These are phyloP conservation scores for Mrakia blollopis DNA, from an alignment of 768 basidiomycete genomes.

Conservation along the genomic window DNA sequence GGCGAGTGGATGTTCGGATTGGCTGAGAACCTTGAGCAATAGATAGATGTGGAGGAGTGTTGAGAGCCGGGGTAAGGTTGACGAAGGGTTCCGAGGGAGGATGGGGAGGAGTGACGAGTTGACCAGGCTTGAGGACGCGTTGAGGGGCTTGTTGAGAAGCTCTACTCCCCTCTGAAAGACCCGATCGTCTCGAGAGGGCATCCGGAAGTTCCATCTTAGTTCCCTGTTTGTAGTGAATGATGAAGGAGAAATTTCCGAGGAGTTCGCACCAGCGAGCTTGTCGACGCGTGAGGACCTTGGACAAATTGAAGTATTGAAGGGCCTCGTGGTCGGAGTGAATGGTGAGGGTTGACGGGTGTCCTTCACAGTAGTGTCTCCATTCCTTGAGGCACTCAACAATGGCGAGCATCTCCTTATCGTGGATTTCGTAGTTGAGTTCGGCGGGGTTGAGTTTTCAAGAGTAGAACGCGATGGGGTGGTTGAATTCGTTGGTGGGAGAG, in stretches of 20 bases:
- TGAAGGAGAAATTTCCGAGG: too few relatives aligned
- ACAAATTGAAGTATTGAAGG: too few relatives aligned
- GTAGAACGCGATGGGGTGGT: constrained; percentile 4
- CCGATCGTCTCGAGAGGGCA: constrained; percentile 13
- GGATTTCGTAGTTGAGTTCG: too few relatives aligned
- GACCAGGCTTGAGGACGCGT: constrained; percentile 14
- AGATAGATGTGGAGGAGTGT: too few relatives aligned
- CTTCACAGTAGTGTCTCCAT: constrained; percentile 12
- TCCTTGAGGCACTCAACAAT: too few relatives aligned
- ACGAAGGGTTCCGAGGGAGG: too few relatives aligned
- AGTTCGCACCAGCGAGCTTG: too few relatives aligned
- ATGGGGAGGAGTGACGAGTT: neutral
- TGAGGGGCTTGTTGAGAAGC: constrained; percentile 11
- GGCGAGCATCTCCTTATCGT: too few relatives aligned
- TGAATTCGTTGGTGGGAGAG: neutral
- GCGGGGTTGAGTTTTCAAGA: constrained; percentile 1
- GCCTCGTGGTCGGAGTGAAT: neutral
- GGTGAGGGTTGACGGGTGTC: neutral
- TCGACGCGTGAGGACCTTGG: too few relatives aligned
- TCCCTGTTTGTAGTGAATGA: constrained; percentile 12
- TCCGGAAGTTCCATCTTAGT: constrained; percentile 4
- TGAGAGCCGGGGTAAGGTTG: too few relatives aligned
- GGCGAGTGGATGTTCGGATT: too few relatives aligned
- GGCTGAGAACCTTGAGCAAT: too few relatives aligned
- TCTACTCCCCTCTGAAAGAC: constrained; percentile 14